A percentile compares a stretch with the other conserved stretches of the same genome.
phyloP scores from a whole-genome alignment of 2,329 filamentous ascomycete species.

The Fusarium haematococcum region DNA sequence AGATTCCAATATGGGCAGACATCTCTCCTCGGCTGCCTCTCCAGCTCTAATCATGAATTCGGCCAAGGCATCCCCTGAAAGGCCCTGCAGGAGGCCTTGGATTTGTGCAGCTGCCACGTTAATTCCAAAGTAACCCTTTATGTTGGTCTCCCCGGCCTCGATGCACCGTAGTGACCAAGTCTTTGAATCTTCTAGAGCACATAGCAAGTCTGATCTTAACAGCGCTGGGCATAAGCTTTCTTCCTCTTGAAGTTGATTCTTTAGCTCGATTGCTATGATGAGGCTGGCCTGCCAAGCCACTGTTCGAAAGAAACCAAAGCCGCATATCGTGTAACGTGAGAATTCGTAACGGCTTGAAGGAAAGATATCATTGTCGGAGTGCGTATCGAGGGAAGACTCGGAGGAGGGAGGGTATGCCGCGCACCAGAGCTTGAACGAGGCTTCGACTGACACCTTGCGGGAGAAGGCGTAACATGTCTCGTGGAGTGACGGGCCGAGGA shows the following conservation, averaged over 20 bases:
- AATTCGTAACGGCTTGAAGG: slow-evolving; percentile 47
- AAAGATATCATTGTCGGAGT: background rate
- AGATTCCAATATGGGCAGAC: slow-evolving; percentile 50
- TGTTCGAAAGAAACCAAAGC: slow-evolving; percentile 56
- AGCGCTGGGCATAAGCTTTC: slow-evolving; percentile 50
- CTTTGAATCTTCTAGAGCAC: slow-evolving; percentile 55
- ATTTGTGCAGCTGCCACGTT: slow-evolving; percentile 51
- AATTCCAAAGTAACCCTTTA: slow-evolving; percentile 63
- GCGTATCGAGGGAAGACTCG: background rate
- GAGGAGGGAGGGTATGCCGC: slow-evolving; percentile 47
- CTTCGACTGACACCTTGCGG: slow-evolving; percentile 60
- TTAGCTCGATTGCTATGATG: slow-evolving; percentile 55
- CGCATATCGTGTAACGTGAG: slow-evolving; percentile 51
- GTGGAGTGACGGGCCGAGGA: slow-evolving; percentile 53
- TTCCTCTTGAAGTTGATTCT: slow-evolving; percentile 55
- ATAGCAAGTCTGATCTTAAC: slow-evolving; percentile 56
- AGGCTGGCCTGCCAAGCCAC: slow-evolving; percentile 51
- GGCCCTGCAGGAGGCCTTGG: slow-evolving; percentile 53
- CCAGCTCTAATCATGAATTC: slow-evolving; percentile 52
- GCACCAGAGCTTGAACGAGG: slow-evolving; percentile 60
- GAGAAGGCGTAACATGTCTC: slow-evolving; percentile 64
- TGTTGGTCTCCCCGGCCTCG: slow-evolving; percentile 65
- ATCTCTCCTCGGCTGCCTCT: slow-evolving; percentile 49
- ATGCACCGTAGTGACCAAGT: slow-evolving; percentile 55
- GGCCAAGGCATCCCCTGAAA: slow-evolving; percentile 49